phyloP scores from a whole-genome alignment of 2,329 filamentous ascomycete species.

The Fusarium musae region DNA sequence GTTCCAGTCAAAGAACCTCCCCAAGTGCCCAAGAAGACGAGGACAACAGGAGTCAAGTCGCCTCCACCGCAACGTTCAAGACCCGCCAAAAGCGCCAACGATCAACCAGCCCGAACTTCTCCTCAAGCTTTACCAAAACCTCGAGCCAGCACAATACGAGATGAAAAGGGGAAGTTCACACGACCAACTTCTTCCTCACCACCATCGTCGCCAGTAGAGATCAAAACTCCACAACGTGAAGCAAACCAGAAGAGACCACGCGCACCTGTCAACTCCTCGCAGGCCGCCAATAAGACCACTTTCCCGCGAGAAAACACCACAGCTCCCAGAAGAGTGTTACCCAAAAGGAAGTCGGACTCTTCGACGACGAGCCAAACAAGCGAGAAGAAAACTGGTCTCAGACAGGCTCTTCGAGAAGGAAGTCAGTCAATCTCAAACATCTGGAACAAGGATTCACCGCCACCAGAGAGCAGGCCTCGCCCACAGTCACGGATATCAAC shows the following conservation, averaged over 20 bases:
- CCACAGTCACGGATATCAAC: slow-evolving; percentile 41
- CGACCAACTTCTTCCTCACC: slow-evolving; percentile 20
- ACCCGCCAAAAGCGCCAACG: slow-evolving; percentile 5
- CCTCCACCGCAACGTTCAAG: slow-evolving; percentile 26
- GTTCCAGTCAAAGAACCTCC: slow-evolving; percentile 18
- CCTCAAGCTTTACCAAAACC: slow-evolving; percentile 4
- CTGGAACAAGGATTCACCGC: slow-evolving; percentile 59
- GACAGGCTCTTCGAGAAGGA: slow-evolving; percentile 63
- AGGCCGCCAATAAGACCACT: slow-evolving; percentile 47
- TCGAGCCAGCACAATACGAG: background rate
- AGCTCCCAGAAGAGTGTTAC: slow-evolving; percentile 19
- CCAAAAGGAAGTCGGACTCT: slow-evolving; percentile 41
- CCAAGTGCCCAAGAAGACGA: slow-evolving; percentile 22
- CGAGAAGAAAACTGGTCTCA: slow-evolving; percentile 61
- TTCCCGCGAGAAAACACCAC: slow-evolving; percentile 28
- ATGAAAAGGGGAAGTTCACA: slow-evolving; percentile 23
- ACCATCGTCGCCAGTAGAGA: slow-evolving; percentile 15
- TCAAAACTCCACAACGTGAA: slow-evolving; percentile 30
- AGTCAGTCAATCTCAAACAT: slow-evolving; percentile 60
- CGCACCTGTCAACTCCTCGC: slow-evolving; percentile 20
- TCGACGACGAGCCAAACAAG: slow-evolving; percentile 14
- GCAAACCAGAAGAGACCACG: slow-evolving; percentile 42
- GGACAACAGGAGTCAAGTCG: slow-evolving; percentile 7
- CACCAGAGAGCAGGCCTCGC: slow-evolving; percentile 40
- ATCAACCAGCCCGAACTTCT: slow-evolving; percentile 5